A percentile compares a stretch with the other conserved stretches of the same genome.
Evolutionary conservation across 768 basidiomycete species (phyloP).

Genomic region (Lactifluus subvellereus): DNA sequence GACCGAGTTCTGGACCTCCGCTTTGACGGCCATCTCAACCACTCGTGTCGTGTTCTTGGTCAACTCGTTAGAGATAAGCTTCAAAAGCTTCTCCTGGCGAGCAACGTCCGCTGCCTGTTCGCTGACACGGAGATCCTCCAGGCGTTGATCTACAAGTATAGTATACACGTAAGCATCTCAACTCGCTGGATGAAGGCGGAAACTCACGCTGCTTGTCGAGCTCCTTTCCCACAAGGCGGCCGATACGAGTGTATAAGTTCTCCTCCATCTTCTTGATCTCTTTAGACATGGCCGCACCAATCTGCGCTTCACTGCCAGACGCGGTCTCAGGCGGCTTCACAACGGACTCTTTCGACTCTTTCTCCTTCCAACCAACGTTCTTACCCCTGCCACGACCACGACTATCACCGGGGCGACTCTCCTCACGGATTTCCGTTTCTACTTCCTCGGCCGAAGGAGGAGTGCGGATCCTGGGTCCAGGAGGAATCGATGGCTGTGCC

Average conservation of each 20-base stretch:
- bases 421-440: constrained; percentile 62
- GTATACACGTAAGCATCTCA: constrained; percentile 3
- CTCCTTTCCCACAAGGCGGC: constrained; percentile 76
- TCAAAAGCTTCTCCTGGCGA: constrained; percentile 84
- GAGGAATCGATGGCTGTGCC: constrained; percentile 28
- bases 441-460: constrained; percentile 66
- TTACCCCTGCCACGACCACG: constrained; percentile 51
- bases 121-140: constrained; percentile 73
- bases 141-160: constrained; percentile 59
- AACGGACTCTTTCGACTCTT: constrained; percentile 43
- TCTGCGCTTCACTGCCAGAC: constrained; percentile 40
- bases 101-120: constrained; percentile 78
- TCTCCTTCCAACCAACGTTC: constrained; percentile 59
- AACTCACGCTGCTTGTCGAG: constrained; percentile 84
- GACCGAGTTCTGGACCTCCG: constrained; percentile 77
- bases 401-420: constrained; percentile 43
- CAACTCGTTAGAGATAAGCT: constrained; percentile 80
- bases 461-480: constrained; percentile 43
- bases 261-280: constrained; percentile 85
- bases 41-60: constrained; percentile 85
- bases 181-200: constrained; percentile 14
- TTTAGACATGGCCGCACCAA: constrained; percentile 57
- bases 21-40: constrained; percentile 84
- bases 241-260: constrained; percentile 66
- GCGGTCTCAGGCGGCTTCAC: constrained; percentile 33